A percentile compares a stretch with the other conserved stretches of the same genome.
Evolutionary conservation across 176 grass and related monocot genomes (phyloP).

Genomic region (Panicum miliaceum): DNA sequence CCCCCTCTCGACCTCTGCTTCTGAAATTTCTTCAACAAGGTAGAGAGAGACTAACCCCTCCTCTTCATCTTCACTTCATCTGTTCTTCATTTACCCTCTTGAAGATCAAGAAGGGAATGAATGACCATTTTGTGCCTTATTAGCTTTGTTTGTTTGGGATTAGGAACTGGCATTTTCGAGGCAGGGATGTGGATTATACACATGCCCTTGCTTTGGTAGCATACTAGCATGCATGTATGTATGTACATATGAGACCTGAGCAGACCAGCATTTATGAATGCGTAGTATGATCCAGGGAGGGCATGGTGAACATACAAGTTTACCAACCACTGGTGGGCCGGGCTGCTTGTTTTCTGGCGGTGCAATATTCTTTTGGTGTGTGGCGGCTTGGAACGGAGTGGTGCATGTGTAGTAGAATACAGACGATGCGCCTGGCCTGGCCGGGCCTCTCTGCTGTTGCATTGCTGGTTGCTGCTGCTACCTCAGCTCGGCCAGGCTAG

Average conservation of each 20-base stretch:
- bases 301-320: background rate
- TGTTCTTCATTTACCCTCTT: background rate
- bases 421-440: constrained; percentile 25
- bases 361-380: constrained; percentile 55
- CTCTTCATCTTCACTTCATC: background rate
- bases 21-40: constrained; percentile 19
- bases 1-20: background rate
- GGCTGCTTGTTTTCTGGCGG: constrained; percentile 35
- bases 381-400: constrained; percentile 49
- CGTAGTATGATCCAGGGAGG: background rate
- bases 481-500: background rate
- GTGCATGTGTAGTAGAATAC: constrained; percentile 20
- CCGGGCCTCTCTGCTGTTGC: background rate
- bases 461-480: background rate
- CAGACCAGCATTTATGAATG: too few relatives aligned
- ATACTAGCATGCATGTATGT: background rate
- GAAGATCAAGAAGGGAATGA: background rate
- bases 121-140: background rate
- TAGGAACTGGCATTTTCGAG: background rate
- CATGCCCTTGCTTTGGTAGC: constrained; percentile 6
- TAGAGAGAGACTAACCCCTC: constrained; percentile 26
- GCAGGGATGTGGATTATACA: background rate
- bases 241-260: background rate
- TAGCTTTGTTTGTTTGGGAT: background rate
- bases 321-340: constrained; percentile 10